Base-by-base conservation (phyloP, 345 rosid genomes). In the Carallia pectinifolia region DNA sequence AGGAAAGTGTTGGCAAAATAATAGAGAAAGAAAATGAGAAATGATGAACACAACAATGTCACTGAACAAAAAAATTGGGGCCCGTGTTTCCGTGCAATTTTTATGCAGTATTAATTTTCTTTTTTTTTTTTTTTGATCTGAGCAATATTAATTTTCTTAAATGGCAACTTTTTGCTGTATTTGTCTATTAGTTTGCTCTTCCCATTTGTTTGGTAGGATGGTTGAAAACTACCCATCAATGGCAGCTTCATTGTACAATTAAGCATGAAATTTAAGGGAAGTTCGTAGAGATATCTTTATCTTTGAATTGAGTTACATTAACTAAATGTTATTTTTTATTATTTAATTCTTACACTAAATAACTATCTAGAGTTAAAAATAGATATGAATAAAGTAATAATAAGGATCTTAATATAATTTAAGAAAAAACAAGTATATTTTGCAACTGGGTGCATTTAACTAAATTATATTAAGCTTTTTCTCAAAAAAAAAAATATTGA, bases 1-100 rank as follows among this genome's bases (percentile, higher is more conserved):
- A 37, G 53, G 6, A 0, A 23, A n/a, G 17, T 27, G 56, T 7
- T 15, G 17, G n/a, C 6, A 7, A 31, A 65, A 65, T 48, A 16
- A 0, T 29, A 40, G 29, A 47, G 6, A 6, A 5, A 16, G 29
- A 33, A 16, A 39, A 17, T 4, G 47, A 53, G 33, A 10, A 19
- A 71, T 63, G 60, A 70, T 70, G 52, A n/a, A 4, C 52, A 8
- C 66, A 50, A 50, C 52, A 61, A 1, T 27, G 52, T 48, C 7
- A 1, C 5, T 18, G 6, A 29, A 6, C 30, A 30, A 29, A 47
- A 2, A 5, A 44, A 2, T 2, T 47, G 4, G 12, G 10, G 10
- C 8, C 34, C 23, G 8, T 10, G 50, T 38, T n/a, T 59, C 38
- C 15, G 40, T 58, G 10, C n/a, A 68, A 27, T 27, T 40, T 23